Base-by-base conservation (phyloP, 2,329 filamentous ascomycete genomes). In the Epichloe typhina region DNA sequence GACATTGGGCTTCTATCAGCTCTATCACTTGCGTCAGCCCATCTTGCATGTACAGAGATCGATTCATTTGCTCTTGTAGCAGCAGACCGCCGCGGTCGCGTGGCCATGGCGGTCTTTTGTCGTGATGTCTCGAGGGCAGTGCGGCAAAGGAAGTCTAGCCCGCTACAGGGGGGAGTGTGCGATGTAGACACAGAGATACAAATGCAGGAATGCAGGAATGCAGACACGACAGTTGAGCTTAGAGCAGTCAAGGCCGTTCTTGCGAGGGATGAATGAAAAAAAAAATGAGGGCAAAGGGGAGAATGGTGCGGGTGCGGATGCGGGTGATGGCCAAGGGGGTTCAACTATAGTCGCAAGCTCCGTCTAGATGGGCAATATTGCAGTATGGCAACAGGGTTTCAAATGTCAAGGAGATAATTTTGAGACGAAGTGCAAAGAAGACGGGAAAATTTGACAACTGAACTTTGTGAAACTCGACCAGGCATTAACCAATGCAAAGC, bases 31-130 rank as follows among this genome's bases (percentile, higher is more conserved):
- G 61, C 62, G 65, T 69, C 64, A 69, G 67, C 65, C 65, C 64
- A 67, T 62, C 60, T 67, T 52, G 66, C 64, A 54, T 69, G 66
- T 50, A 64, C 67, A 53, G 69, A 69, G 56, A 72, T 71, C 50
- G 65, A 66, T 55, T 71, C 66, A 49, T 66, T 68, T 43, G 70
- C 70, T 62, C 62, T 70, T 45, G 66, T 58, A 52, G 69, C 69
- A 31, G 70, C 69, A 21, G 69, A 70, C 42, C 70, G 67, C 48
- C 69, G 72, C 41, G 75, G 74, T 52, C 75, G 71, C 35, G 70
- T 67, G 44, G 71, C 57, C 74, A 77, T 77, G 54, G 52, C 59
- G 26, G n/a, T 23, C 26, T 43, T 39, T 48, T 45, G 38, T 46
- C 36, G 47, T 12, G 15, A 17, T 36, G 9, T 42, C 26, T 36